These are phyloP conservation scores for Penicillium sp. DNA, from an alignment of 2,329 filamentous ascomycete species.

Conservation along the genomic window DNA sequence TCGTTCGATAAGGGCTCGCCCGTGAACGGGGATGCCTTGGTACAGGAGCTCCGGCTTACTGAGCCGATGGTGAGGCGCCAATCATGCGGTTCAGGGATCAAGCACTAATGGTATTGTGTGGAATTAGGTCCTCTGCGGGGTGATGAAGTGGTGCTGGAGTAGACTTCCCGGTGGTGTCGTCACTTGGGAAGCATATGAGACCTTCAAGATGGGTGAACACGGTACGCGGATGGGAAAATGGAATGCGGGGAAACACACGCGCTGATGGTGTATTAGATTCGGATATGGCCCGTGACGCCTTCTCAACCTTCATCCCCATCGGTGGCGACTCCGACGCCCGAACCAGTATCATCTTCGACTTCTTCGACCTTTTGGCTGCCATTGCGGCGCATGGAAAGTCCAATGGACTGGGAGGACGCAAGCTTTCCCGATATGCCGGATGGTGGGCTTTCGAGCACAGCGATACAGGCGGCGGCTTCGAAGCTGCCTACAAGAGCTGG, in stretches of 20 bases:
- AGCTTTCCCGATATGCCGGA: constrained; percentile 89
- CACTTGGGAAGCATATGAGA: constrained; percentile 94
- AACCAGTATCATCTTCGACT: constrained; percentile 88
- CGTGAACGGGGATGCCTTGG: constrained; percentile 67
- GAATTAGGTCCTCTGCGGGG: constrained; percentile 79
- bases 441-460: constrained; percentile 98
- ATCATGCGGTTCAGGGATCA: background rate
- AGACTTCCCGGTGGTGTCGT: constrained; percentile 87
- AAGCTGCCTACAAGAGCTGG: constrained; percentile 91
- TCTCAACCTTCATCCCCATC: constrained; percentile 93
- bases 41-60: constrained; percentile 85
- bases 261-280: constrained; percentile 65
- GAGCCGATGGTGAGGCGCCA: constrained; percentile 77
- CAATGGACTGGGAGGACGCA: constrained; percentile 90
- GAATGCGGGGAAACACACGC: constrained; percentile 8
- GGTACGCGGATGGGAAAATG: constrained; percentile 53
- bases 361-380: constrained; percentile 89
- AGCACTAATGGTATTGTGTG: background rate
- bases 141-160: constrained; percentile 98
- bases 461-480: constrained; percentile 87
- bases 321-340: constrained; percentile 86
- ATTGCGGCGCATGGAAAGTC: constrained; percentile 90
- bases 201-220: constrained; percentile 91
- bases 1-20: constrained; percentile 59
- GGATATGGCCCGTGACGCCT: constrained; percentile 85